phyloP scores from a whole-genome alignment of 345 rosid species.

The Linum usitatissimum region DNA sequence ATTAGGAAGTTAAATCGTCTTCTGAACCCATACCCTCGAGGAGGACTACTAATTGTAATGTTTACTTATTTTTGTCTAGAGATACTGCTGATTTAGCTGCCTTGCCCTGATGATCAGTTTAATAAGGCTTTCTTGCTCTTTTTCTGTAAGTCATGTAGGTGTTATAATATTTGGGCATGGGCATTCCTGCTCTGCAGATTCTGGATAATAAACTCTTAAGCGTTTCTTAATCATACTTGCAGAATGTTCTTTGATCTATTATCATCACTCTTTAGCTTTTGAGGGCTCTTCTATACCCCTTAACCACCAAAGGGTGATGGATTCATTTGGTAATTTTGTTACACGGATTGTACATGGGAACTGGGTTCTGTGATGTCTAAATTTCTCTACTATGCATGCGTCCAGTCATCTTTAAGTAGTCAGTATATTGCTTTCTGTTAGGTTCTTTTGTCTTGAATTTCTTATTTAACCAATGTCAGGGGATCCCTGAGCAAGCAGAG shows the following conservation, averaged over 20 bases:
- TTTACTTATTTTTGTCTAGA: too few relatives aligned
- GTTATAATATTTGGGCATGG: background rate
- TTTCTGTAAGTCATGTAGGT: background rate
- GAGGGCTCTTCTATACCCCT: background rate
- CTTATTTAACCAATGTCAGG: constrained; percentile 9
- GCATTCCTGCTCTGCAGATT: background rate
- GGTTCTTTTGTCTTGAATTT: background rate
- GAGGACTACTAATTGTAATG: background rate
- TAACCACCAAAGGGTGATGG: too few relatives aligned
- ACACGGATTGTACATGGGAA: background rate
- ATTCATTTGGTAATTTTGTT: background rate
- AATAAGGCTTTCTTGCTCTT: background rate
- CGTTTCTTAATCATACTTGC: background rate
- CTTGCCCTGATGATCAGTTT: background rate
- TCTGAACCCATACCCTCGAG: background rate
- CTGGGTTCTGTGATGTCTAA: background rate
- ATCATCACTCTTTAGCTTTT: background rate
- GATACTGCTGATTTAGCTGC: background rate
- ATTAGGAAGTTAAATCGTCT: background rate
- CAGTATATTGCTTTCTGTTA: background rate
- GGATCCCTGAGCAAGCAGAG: constrained; percentile 22
- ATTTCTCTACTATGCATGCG: background rate
- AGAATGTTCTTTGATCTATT: background rate
- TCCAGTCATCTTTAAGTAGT: background rate
- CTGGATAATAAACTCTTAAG: background rate